Conservation (phyloP, 2,329 filamentous ascomycete genomes). For the Canariomyces notabilis region DNA sequence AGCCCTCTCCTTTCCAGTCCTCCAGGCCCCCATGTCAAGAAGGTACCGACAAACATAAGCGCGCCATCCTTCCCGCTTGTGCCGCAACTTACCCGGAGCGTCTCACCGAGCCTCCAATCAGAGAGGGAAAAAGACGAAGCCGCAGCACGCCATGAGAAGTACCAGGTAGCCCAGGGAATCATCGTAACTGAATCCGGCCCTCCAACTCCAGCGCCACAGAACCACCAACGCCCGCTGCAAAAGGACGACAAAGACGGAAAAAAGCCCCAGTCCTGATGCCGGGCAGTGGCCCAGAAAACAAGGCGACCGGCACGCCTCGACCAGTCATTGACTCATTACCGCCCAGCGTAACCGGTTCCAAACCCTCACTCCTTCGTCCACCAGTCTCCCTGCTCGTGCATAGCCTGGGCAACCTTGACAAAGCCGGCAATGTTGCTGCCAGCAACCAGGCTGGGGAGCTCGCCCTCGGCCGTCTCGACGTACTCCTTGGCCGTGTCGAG, state of each 20-base stretch:
- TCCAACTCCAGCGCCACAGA: conserved; percentile 12
- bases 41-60: neutral
- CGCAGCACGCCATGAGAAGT: conserved; percentile 1
- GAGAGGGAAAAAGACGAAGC: conserved; percentile 1
- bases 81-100: neutral
- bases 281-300: neutral
- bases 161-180: conserved; percentile 14
- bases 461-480: conserved; percentile 69
- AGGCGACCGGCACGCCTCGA: neutral
- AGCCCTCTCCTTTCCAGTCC: neutral
- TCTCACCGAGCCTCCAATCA: conserved; percentile 5
- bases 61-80: neutral
- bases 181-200: conserved; percentile 14
- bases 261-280: neutral
- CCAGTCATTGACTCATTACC: neutral
- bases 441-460: conserved; percentile 84
- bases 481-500: conserved; percentile 87
- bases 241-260: neutral
- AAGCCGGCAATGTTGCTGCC: conserved; percentile 98
- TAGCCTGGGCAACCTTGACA: conserved; percentile 89
- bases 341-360: neutral
- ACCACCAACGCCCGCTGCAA: conserved; percentile 10
- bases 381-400: conserved; percentile 97
- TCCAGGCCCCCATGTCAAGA: neutral
- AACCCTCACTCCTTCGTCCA: conserved; percentile 40